Conservation (phyloP, 2,329 filamentous ascomycete genomes). For the Bipolaris victoriae region DNA sequence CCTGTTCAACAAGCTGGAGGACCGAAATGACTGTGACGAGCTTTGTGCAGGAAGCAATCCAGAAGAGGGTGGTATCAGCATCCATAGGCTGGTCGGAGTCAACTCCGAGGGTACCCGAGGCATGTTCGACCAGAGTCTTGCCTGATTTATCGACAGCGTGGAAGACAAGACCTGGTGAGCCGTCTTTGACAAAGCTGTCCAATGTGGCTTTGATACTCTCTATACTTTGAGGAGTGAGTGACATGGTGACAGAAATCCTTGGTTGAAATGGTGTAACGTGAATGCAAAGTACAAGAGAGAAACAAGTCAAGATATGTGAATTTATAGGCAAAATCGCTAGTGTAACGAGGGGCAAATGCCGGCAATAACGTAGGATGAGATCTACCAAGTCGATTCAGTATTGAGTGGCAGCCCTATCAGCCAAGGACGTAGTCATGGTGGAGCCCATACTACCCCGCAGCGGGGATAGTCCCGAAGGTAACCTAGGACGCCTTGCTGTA, state of each 20-base stretch:
- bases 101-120: slow-evolving; percentile 51
- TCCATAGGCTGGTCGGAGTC: slow-evolving; percentile 60
- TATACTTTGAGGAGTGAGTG: slow-evolving; percentile 37
- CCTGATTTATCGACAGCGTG: slow-evolving; percentile 55
- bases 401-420: background rate
- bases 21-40: slow-evolving; percentile 43
- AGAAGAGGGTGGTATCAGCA: slow-evolving; percentile 63
- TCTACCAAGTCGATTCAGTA: background rate
- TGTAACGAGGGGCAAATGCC: background rate
- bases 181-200: slow-evolving; percentile 37
- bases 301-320: background rate
- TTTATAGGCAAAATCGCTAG: background rate
- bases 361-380: background rate
- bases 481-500: background rate
- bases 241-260: slow-evolving; percentile 27
- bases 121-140: slow-evolving; percentile 50
- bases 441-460: slow-evolving; percentile 9
- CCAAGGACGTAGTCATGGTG: background rate
- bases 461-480: background rate
- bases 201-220: slow-evolving; percentile 48
- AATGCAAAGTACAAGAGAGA: background rate
- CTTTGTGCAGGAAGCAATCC: slow-evolving; percentile 61
- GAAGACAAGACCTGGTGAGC: slow-evolving; percentile 54
- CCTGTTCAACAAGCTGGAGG: slow-evolving; percentile 48
- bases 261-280: background rate